Base-by-base conservation (phyloP, 148 eudicot species). In the Heliosperma pusillum region DNA sequence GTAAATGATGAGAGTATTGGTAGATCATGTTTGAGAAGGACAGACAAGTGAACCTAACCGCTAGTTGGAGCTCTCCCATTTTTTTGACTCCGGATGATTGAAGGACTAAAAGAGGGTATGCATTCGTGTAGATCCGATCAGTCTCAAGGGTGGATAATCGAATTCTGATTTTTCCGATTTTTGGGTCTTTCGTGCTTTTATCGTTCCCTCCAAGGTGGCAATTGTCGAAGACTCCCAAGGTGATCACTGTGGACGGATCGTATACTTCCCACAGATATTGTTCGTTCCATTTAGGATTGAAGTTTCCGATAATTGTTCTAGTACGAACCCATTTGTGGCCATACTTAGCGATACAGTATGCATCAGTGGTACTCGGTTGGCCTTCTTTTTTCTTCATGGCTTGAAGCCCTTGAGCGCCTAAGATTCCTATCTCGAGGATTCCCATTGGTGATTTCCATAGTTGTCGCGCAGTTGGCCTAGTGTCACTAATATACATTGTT, bases 401-500 rank as follows among this genome's bases (percentile, higher is more conserved):
- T 65, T 69, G 81, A 15, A 82, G 82, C 56, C 84, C 84, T 78
- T 82, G 84, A 5, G 84, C 84, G 27, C 84, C 76, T 55, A 82
- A 50, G 76, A 82, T 82, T n/a, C 84, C 84, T 11, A 82, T 78
- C 80, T 82, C 84, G 0, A 82, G 81, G 58, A 82, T 78, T 13
- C 84, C 84, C 78, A 82, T 78, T 0, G 87, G 87, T 40, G 79
- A 77, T 66, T 84, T 84, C 87, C 87, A 84, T 1, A 84, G 63
- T 66, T 84, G 87, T 40, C 82, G 66, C 0, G 87, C 87, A 5
- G 87, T 84, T 7, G 87, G 84, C 30, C 87, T 72, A 10, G 81
- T 80, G 58, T 84, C 87, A 10, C 87, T 84, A 44, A 84, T 84
- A n/a, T 84, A 84, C 87, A 84, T 84, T 5, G 87, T 84, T 26